These are phyloP conservation scores for Colletotrichum sp. DNA, from an alignment of 2,329 filamentous ascomycete species.

Conservation along the genomic window DNA sequence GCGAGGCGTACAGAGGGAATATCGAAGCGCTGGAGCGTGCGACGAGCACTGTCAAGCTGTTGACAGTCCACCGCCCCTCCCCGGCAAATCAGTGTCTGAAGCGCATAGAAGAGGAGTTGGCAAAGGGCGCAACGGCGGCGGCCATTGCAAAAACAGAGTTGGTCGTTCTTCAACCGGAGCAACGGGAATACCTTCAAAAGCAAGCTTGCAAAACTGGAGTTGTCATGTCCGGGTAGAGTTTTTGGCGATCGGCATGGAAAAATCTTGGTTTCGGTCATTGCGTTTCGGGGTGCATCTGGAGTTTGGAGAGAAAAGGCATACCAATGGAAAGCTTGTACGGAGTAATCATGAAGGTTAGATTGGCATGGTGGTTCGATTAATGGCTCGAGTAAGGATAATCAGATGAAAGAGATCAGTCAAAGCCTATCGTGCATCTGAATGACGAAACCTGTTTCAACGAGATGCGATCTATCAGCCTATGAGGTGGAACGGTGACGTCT, in stretches of 20 bases:
- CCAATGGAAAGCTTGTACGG: background rate
- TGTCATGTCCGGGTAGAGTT: constrained; percentile 2
- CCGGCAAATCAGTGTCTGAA: constrained; percentile 12
- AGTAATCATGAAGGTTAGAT: background rate
- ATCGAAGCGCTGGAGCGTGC: constrained; percentile 3
- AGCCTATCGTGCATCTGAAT: background rate
- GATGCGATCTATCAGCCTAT: background rate
- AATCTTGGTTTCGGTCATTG: background rate
- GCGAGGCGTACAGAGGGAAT: constrained; percentile 8
- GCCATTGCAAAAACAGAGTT: background rate
- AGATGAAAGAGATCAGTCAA: background rate
- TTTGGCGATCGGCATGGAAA: background rate
- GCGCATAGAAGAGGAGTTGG: constrained; percentile 18
- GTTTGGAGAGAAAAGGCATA: constrained; percentile 2
- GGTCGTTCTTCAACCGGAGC: constrained; percentile 1
- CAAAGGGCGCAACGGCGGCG: background rate
- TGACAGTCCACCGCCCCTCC: constrained; percentile 13
- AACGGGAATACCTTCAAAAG: constrained; percentile 1
- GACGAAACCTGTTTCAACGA: background rate
- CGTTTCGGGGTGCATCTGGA: background rate
- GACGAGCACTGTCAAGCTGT: constrained; percentile 6
- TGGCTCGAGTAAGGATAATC: background rate
- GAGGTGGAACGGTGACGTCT: background rate
- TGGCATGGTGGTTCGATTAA: background rate
- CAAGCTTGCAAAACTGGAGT: constrained; percentile 9